A percentile compares a stretch with the other conserved stretches of the same genome.
Conservation (phyloP, 805 yeast species). For the Metschnikowia baotianmanensis region DNA sequence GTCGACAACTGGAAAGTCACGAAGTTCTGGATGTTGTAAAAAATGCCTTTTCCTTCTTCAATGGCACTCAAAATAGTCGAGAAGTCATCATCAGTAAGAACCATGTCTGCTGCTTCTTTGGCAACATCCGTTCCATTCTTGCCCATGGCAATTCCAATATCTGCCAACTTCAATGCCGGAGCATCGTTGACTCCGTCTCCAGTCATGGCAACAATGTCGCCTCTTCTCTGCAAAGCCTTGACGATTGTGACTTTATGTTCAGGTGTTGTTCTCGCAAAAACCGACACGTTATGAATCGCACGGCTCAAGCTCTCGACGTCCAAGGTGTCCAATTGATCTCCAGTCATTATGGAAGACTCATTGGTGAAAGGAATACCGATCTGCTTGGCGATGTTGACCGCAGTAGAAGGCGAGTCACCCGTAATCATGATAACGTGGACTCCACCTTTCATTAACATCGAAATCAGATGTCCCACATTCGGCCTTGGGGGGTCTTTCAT, state of each 20-base stretch:
- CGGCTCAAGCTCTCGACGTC: constrained; percentile 68
- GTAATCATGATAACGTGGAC: constrained; percentile 99
- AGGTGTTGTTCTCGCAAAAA: constrained; percentile 94
- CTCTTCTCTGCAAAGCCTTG: constrained; percentile 82
- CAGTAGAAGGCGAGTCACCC: constrained; percentile 89
- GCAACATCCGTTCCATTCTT: constrained; percentile 97
- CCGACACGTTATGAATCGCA: constrained; percentile 77
- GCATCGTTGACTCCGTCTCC: constrained; percentile 99
- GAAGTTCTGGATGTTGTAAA: constrained; percentile 91
- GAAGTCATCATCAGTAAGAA: constrained; percentile 93
- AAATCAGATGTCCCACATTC: constrained; percentile 72
- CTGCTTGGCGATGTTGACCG: constrained; percentile 77
- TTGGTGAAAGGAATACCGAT: constrained; percentile 82
- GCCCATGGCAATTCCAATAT: constrained; percentile 94
- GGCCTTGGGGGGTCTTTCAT: constrained; percentile 99
- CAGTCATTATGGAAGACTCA: constrained; percentile 72
- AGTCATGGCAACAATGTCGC: constrained; percentile 98
- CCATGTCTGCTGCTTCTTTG: constrained; percentile 98
- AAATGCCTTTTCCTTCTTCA: constrained; percentile 97
- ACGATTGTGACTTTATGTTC: constrained; percentile 91
- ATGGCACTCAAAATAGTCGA: constrained; percentile 90
- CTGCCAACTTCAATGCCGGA: constrained; percentile 95
- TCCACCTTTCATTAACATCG: constrained; percentile 81
- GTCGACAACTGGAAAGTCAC: constrained; percentile 95
- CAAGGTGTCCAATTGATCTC: constrained; percentile 77